Evolutionary conservation across 768 basidiomycete genomes (phyloP), one percentile per base, ranked within the genome.

Genomic region (Clitopilus hobsonii): DNA sequence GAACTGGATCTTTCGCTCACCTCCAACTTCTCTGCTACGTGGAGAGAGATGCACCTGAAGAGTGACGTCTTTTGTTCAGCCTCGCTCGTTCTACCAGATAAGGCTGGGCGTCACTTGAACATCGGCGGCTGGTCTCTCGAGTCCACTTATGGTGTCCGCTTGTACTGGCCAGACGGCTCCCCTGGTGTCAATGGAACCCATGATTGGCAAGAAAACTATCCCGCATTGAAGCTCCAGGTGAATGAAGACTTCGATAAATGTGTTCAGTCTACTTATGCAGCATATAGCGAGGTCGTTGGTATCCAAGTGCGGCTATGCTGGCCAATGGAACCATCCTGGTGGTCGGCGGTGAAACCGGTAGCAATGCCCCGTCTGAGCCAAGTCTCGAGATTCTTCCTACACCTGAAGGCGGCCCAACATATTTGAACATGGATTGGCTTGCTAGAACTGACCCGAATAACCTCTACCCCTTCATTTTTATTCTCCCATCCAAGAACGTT

Each of bases 31-130:
- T 63, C 61, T 6, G 69, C 77, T 27, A 80, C 88, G 6, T 92
- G 88, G 88, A 85, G 89, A 32, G 76, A 76, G 57, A 89, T 91
- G 86, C 84, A 90, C 56, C 70, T 89, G 60, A 74, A 88, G 69
- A 76, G 86, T 8, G 87, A 92, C 60, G 88, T 91, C 10, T 92
- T 92, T 74, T 91, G 90, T 64, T 83, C 89, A 3, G 90, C 73
- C 8, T 81, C 82, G 41, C 71, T 92, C 45, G 79, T 88, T 28
- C 79, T 91, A 28, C 90, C 90, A 0, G 90, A 91, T 64, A 86
- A 84, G 57, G 83, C 70, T 14, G 90, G 74, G 2, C 80, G 87
- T 45, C 77, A 82, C 56, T 74, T 87, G 64, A 84, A 85, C 56
- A 77, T 87, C 47, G 84, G 85, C 48, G 86, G 86, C 24, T 78